phyloP scores from a whole-genome alignment of 2,329 filamentous ascomycete genomes.

The Phoma sp. region DNA sequence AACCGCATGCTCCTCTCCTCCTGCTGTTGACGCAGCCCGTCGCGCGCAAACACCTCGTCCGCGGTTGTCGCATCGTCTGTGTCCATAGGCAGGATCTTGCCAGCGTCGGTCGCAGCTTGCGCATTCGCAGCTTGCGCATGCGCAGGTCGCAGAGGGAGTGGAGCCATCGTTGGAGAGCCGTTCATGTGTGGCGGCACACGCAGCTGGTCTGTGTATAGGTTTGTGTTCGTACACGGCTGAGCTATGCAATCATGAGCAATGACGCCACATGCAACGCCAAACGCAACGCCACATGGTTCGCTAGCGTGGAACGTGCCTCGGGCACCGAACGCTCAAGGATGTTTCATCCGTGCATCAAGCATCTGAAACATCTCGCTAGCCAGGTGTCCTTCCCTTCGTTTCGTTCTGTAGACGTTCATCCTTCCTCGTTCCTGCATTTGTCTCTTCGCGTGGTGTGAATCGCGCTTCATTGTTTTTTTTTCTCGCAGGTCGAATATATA shows the following conservation, averaged over 20 bases:
- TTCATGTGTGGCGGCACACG: slow-evolving; percentile 36
- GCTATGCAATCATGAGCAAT: neutral
- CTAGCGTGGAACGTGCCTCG: slow-evolving; percentile 24
- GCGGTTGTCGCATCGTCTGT: slow-evolving; percentile 23
- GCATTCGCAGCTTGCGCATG: slow-evolving; percentile 23
- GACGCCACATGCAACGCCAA: slow-evolving; percentile 25
- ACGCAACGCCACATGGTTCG: slow-evolving; percentile 30
- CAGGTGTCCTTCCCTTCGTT: slow-evolving; percentile 15
- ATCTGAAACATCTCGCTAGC: slow-evolving; percentile 30
- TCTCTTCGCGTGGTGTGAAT: slow-evolving; percentile 1
- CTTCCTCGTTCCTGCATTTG: slow-evolving; percentile 14
- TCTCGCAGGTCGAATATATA: slow-evolving; percentile 30
- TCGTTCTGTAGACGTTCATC: slow-evolving; percentile 7
- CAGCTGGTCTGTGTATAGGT: too few species aligned
- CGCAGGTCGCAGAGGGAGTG: slow-evolving; percentile 30
- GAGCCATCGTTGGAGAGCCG: slow-evolving; percentile 27
- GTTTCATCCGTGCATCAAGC: slow-evolving; percentile 45
- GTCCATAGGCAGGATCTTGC: slow-evolving; percentile 9
- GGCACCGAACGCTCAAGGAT: slow-evolving; percentile 32
- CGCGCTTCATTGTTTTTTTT: slow-evolving; percentile 11
- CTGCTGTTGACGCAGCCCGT: slow-evolving; percentile 19
- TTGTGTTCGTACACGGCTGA: neutral
- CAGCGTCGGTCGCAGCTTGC: slow-evolving; percentile 11
- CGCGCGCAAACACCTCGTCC: slow-evolving; percentile 21
- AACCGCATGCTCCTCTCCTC: slow-evolving; percentile 49